A percentile compares a stretch with the other conserved stretches of the same genome.
phyloP scores from a whole-genome alignment of 164 flowering plant species.

The Chloranthus sessilifolius region DNA sequence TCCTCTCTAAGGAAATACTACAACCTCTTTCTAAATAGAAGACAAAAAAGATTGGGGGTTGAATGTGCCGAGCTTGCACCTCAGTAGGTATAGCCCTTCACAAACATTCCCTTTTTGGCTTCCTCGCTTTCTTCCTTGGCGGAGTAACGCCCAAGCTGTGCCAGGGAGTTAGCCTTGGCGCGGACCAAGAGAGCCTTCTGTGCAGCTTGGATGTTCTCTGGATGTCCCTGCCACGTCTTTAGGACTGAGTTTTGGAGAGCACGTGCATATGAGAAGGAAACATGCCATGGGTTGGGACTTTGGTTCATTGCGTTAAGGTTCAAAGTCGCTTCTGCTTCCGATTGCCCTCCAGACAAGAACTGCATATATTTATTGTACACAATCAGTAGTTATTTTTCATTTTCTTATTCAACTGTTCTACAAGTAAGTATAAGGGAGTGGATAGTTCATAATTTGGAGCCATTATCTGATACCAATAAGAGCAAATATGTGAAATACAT shows the following conservation, averaged over 20 bases:
- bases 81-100: constrained; percentile 72
- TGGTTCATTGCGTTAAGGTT: constrained; percentile 88
- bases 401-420: too few relatives aligned
- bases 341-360: constrained; percentile 87
- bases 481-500: too few relatives aligned
- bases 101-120: constrained; percentile 82
- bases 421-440: too few relatives aligned
- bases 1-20: too few relatives aligned
- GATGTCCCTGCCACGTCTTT: constrained; percentile 78
- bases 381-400: too few relatives aligned
- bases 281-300: constrained; percentile 86
- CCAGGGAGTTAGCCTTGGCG: constrained; percentile 81
- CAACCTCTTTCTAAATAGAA: too few relatives aligned
- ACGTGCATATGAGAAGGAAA: constrained; percentile 82
- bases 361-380: constrained; percentile 20
- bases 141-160: constrained; percentile 76
- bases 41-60: too few relatives aligned
- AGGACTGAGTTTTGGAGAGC: constrained; percentile 76
- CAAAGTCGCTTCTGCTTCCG: constrained; percentile 74
- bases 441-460: too few relatives aligned
- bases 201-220: constrained; percentile 67
- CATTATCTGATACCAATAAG: too few relatives aligned
- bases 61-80: too few relatives aligned
- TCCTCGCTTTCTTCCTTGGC: constrained; percentile 75
- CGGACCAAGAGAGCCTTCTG: constrained; percentile 64